These are phyloP conservation scores for Ogataea populi-albae DNA, from an alignment of 805 yeast genomes.

Conservation along the genomic window DNA sequence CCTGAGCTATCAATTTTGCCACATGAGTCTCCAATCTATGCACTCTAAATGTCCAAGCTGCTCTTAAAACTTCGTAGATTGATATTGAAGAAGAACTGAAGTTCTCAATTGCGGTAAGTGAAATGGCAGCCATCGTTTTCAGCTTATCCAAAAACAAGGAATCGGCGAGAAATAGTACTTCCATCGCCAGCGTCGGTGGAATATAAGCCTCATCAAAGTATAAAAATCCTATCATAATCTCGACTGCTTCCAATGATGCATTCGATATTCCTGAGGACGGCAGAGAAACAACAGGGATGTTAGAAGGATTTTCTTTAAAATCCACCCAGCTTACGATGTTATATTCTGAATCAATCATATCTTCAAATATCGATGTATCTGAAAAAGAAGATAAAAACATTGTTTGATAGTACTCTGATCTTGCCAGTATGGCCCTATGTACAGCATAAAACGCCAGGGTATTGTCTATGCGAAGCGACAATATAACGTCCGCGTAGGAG, in stretches of 20 bases:
- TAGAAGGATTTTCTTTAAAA: slow-evolving; percentile 10
- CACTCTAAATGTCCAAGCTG: slow-evolving; percentile 66
- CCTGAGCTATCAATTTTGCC: slow-evolving; percentile 55
- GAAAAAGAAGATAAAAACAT: slow-evolving; percentile 55
- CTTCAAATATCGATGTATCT: slow-evolving; percentile 19
- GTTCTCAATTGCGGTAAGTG: slow-evolving; percentile 34
- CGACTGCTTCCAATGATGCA: slow-evolving; percentile 22
- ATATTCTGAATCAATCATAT: slow-evolving; percentile 9
- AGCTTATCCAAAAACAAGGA: slow-evolving; percentile 57
- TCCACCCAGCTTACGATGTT: slow-evolving; percentile 21
- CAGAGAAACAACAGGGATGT: slow-evolving; percentile 22
- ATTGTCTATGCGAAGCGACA: slow-evolving; percentile 33
- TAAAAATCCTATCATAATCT: slow-evolving; percentile 50
- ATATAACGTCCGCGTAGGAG: slow-evolving; percentile 47
- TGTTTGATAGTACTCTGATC: slow-evolving; percentile 63
- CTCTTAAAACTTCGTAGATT: slow-evolving; percentile 55
- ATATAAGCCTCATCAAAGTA: slow-evolving; percentile 60
- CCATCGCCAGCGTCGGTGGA: slow-evolving; percentile 49
- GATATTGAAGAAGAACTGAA: slow-evolving; percentile 30
- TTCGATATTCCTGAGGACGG: slow-evolving; percentile 14
- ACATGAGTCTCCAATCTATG: slow-evolving; percentile 63
- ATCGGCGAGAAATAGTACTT: slow-evolving; percentile 58
- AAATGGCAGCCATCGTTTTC: slow-evolving; percentile 59
- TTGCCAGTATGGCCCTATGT: slow-evolving; percentile 56
- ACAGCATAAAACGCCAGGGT: slow-evolving; percentile 49